phyloP scores from a whole-genome alignment of 495 filamentous ascomycete species.

The Letharia lupina region DNA sequence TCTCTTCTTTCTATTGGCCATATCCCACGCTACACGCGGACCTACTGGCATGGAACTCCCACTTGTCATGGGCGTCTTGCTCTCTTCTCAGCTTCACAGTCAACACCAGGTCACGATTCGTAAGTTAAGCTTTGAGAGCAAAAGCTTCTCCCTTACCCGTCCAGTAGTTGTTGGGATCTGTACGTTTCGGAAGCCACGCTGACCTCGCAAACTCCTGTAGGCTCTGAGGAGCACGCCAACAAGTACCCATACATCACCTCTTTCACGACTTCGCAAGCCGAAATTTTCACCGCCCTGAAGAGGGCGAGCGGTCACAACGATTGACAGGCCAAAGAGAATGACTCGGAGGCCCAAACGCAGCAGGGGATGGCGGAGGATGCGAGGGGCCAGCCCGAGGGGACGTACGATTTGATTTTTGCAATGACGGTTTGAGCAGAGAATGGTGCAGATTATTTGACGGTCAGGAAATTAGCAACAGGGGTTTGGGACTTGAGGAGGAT shows the following conservation, averaged over 20 bases:
- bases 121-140: too few relatives aligned
- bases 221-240: not conserved
- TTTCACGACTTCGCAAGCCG: conserved; percentile 9
- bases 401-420: not conserved
- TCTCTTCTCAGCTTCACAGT: not conserved
- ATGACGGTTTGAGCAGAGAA: not conserved
- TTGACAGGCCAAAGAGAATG: not conserved
- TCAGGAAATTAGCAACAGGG: not conserved
- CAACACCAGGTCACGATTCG: too few relatives aligned
- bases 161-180: too few relatives aligned
- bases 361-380: not conserved
- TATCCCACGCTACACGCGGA: too few relatives aligned
- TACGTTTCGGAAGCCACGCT: too few relatives aligned
- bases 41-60: too few relatives aligned
- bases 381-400: not conserved
- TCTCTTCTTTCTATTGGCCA: too few relatives aligned
- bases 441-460: not conserved
- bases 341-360: not conserved
- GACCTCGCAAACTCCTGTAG: too few relatives aligned
- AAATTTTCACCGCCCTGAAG: conserved; percentile 4
- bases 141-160: too few relatives aligned
- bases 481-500: not conserved
- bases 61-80: too few relatives aligned
- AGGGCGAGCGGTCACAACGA: not conserved
- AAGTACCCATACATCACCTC: not conserved